Evolutionary conservation across 495 filamentous ascomycete species (phyloP), one percentile per base, ranked within the genome.

Genomic region (Aspergillus funiculosus): DNA sequence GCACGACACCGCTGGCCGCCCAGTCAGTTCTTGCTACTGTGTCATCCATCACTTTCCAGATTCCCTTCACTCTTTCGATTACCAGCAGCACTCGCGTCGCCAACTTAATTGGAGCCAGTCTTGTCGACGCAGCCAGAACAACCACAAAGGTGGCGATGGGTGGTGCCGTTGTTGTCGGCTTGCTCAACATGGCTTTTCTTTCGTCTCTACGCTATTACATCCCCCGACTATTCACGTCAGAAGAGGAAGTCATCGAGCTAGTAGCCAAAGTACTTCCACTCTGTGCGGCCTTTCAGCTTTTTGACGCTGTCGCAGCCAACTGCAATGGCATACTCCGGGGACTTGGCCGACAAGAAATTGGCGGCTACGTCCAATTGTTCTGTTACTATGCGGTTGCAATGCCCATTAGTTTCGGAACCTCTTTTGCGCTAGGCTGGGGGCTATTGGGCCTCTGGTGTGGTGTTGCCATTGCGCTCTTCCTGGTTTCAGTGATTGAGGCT

Each of bases 321-420:
- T 86, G 83, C 52, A 89, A 91, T 53, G 90, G 91, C 14, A 68
- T 95, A 24, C 70, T 97, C 21, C 75, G 90, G 17, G 91, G 90
- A 7, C 75, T 91, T 21, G 89, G 90, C 2, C 75, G 84, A 25
- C 91, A 95, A 60, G 81, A 89, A 51, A 77, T 97, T 38, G 89
- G 90, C 2, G 89, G 90, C 4, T 95, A 89, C 60, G 80, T 90
- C 21, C 89, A 87, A 53, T 59, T 97, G 2, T 79, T 85, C 39
- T 81, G 79, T 37, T 97, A 95, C 65, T 97, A 97, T 67, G 64
- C 75, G 3, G 72, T 95, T 30, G 91, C 85, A 0, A 73, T 95
- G 72, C 91, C 89, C 1, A 78, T 95, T 27, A 89, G 85, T 34
- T 83, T 92, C 57, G 79, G 79, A 1, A 76, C 82, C 0, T 81